Conservation (phyloP, 768 basidiomycete species). For the Sporobolomyces roseus region DNA sequence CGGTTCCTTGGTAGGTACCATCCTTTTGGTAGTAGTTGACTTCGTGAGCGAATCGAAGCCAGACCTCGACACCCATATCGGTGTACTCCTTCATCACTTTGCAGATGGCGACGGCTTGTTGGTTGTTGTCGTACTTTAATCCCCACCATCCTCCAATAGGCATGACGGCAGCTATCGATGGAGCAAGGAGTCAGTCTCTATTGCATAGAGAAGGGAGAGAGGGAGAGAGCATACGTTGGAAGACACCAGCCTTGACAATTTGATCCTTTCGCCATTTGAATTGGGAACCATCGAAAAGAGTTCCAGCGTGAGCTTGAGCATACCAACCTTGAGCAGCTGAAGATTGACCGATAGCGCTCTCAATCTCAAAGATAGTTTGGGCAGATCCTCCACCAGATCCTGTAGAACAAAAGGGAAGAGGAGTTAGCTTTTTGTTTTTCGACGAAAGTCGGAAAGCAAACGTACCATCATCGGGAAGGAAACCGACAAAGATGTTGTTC, state of each 20-base stretch:
- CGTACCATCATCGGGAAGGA: slow-evolving; percentile 42
- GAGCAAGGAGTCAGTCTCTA: not conserved
- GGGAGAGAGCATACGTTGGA: slow-evolving; percentile 35
- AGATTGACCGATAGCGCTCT: slow-evolving; percentile 24
- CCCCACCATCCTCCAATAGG: slow-evolving; percentile 41
- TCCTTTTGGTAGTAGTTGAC: slow-evolving; percentile 44
- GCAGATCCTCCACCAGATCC: slow-evolving; percentile 43
- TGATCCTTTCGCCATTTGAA: slow-evolving; percentile 41
- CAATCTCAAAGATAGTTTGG: slow-evolving; percentile 39
- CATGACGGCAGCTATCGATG: slow-evolving; percentile 37
- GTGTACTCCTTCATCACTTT: slow-evolving; percentile 46
- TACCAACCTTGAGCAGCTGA: slow-evolving; percentile 41
- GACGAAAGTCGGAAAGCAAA: not conserved
- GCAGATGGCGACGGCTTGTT: slow-evolving; percentile 41
- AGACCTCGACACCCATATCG: slow-evolving; percentile 45
- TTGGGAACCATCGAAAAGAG: slow-evolving; percentile 42
- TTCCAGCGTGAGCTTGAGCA: slow-evolving; percentile 41
- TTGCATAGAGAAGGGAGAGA: not conserved
- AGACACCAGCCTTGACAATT: slow-evolving; percentile 36
- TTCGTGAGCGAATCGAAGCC: slow-evolving; percentile 46
- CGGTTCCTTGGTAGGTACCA: slow-evolving; percentile 43
- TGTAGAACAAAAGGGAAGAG: not conserved
- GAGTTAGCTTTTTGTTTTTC: no score
- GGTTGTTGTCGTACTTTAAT: slow-evolving; percentile 41
- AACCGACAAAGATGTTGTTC: slow-evolving; percentile 43